Conservation (phyloP, 2,329 filamentous ascomycete species). For the Xylaria sp. region DNA sequence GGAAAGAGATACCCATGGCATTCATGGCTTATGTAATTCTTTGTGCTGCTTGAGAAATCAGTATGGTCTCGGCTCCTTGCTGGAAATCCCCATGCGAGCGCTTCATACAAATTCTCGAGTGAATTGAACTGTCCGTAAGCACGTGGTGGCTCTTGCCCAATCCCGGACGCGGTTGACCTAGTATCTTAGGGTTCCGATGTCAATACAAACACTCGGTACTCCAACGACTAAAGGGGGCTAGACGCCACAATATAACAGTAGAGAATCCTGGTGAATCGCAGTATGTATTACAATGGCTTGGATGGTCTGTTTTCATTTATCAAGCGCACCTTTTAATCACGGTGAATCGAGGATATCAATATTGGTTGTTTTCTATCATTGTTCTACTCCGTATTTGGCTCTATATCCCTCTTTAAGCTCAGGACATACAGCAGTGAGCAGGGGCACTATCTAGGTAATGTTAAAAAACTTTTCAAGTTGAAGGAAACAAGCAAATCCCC, state of each 20-base stretch:
- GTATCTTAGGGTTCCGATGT: neutral
- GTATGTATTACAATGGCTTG: neutral
- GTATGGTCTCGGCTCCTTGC: neutral
- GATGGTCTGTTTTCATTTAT: neutral
- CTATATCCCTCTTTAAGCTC: neutral
- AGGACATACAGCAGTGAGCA: neutral
- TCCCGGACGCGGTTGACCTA: neutral
- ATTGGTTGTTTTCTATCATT: neutral
- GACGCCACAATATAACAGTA: neutral
- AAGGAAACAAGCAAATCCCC: no score
- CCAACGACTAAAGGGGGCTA: neutral
- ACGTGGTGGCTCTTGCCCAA: neutral
- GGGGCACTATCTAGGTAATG: no score
- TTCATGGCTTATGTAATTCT: constrained; percentile 6
- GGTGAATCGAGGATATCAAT: neutral
- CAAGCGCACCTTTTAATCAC: neutral
- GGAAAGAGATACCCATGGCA: constrained; percentile 44
- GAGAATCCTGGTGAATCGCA: neutral
- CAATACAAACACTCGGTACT: neutral
- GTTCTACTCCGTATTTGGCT: neutral
- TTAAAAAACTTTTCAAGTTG: no score
- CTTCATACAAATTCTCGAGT: neutral
- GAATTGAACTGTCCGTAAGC: neutral
- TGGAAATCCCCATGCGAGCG: neutral
- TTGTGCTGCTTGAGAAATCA: neutral